A percentile compares a stretch with the other conserved stretches of the same genome.
These are phyloP conservation scores for Fistulifera pelliculosa DNA, from an alignment of 108 stramenopile species.

Conservation along the genomic window DNA sequence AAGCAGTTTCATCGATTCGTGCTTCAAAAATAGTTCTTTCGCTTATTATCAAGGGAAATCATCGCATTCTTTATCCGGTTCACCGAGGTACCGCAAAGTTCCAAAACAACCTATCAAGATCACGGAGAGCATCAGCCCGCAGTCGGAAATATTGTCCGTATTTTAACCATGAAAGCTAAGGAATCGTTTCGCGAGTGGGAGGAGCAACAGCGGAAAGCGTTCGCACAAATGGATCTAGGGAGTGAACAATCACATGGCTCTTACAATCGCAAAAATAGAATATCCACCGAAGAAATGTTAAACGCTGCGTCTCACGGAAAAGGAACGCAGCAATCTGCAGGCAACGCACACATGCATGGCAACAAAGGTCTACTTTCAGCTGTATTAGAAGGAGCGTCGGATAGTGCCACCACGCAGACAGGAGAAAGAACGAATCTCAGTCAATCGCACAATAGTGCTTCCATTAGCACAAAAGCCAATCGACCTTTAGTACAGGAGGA, in stretches of 20 bases:
- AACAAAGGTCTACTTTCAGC: constrained; percentile 5
- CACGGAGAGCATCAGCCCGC: constrained; percentile 29
- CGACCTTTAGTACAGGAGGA: not conserved
- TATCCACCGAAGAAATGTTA: not conserved
- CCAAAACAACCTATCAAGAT: constrained; percentile 33
- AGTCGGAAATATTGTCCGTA: constrained; percentile 11
- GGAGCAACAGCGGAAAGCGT: not conserved
- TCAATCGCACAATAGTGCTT: constrained; percentile 8
- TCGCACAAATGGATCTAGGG: not conserved
- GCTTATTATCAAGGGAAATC: not conserved
- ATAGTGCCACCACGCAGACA: constrained; percentile 6
- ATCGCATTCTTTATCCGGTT: not conserved
- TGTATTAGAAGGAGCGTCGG: not conserved
- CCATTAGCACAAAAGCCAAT: not conserved
- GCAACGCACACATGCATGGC: not conserved
- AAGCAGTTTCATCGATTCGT: not conserved
- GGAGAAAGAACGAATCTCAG: constrained; percentile 7
- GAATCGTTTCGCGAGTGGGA: constrained; percentile 15
- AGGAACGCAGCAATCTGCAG: not conserved
- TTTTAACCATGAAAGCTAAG: constrained; percentile 19
- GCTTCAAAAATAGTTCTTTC: not conserved
- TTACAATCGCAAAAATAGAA: not conserved
- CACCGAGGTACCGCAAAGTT: constrained; percentile 13
- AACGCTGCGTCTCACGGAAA: not conserved
- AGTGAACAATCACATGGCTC: not conserved